Conservation (phyloP, 2,329 filamentous ascomycete species). For the Neonectria magnoliae region DNA sequence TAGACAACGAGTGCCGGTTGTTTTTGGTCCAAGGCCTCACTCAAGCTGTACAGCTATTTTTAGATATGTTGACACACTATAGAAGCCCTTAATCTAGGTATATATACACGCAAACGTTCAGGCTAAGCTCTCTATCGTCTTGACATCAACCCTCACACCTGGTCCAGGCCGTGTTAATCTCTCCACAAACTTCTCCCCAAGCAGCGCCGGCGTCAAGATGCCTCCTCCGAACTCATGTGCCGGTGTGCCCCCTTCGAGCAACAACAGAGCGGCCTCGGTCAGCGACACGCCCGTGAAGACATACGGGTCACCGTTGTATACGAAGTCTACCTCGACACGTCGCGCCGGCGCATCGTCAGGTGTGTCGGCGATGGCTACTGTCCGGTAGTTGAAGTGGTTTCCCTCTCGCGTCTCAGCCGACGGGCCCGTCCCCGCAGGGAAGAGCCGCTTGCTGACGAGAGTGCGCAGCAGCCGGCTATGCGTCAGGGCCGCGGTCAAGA, state of each 20-base stretch:
- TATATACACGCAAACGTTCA: conserved; percentile 7
- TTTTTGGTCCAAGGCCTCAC: conserved; percentile 9
- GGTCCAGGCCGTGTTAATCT: conserved; percentile 22
- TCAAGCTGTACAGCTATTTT: conserved; percentile 8
- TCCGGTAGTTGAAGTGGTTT: conserved; percentile 29
- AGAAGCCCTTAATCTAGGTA: conserved; percentile 6
- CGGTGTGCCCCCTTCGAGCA: conserved; percentile 24
- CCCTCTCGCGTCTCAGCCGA: conserved; percentile 21
- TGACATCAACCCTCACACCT: conserved; percentile 26
- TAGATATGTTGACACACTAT: conserved; percentile 4
- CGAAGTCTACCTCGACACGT: conserved; percentile 26
- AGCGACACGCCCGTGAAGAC: conserved; percentile 32
- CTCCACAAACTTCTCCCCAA: conserved; percentile 27
- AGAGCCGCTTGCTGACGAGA: conserved; percentile 18
- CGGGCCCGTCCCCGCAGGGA: conserved; percentile 32
- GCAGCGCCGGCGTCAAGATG: conserved; percentile 31
- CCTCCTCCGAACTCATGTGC: conserved; percentile 31
- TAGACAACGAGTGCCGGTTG: conserved; percentile 29
- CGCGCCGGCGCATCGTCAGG: background rate
- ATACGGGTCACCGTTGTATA: conserved; percentile 31
- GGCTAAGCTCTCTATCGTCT: background rate
- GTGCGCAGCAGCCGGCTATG: conserved; percentile 23
- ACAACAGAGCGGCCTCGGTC: conserved; percentile 31
- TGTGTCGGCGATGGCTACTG: conserved; percentile 25
- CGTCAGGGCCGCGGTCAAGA: conserved; percentile 22